phyloP scores from a whole-genome alignment of 345 rosid genomes.

The Dipteronia dyeriana region DNA sequence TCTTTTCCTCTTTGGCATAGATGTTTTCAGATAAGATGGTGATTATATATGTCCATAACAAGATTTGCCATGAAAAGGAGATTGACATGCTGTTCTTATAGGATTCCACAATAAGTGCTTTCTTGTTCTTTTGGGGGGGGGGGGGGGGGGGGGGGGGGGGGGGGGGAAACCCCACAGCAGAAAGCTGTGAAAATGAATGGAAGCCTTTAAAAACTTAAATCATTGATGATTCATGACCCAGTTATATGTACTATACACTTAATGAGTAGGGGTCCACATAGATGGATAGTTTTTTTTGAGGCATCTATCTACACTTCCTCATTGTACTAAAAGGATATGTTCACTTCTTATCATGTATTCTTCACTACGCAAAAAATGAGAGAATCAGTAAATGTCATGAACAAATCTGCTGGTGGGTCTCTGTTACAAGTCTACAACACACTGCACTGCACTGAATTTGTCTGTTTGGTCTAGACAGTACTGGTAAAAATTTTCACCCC shows the following conservation, averaged over 20 bases:
- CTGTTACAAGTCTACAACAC: not conserved
- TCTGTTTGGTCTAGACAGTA: not conserved
- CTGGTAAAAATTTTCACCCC: not conserved
- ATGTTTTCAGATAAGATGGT: not conserved
- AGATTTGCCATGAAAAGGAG: not conserved
- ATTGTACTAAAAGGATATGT: conserved; percentile 4
- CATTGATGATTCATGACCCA: not conserved
- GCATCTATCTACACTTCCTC: conserved; percentile 1
- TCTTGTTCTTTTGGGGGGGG: not conserved
- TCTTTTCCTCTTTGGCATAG: not conserved
- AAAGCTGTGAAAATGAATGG: conserved; percentile 1
- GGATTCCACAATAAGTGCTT: not conserved
- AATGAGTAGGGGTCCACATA: conserved; percentile 12
- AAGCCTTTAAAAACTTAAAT: not conserved
- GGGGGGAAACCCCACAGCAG: not conserved
- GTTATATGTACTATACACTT: not conserved
- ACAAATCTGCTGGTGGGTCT: not conserved
- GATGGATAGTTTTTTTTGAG: not conserved
- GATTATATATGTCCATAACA: not conserved
- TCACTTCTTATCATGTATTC: not conserved
- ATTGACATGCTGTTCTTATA: not conserved
- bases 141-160: too few species aligned
- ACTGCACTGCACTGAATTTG: not conserved
- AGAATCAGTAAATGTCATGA: not conserved
- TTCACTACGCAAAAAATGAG: not conserved